Evolutionary conservation across 371 early-diverging fungal species (phyloP).

Genomic region (Mucor circinelloides): DNA sequence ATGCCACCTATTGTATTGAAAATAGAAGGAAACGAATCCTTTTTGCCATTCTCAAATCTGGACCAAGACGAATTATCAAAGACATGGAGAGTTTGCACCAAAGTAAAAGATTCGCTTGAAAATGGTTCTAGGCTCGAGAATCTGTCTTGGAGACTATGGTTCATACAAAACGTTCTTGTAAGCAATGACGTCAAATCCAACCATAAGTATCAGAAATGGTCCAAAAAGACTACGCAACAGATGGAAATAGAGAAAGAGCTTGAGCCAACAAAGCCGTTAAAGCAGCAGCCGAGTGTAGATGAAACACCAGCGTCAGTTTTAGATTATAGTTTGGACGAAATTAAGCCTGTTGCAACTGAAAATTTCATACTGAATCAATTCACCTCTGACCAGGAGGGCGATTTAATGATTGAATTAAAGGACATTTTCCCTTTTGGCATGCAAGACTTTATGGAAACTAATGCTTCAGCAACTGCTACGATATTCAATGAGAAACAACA

Average conservation of each 20-base stretch:
- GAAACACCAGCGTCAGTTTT: constrained; percentile 8
- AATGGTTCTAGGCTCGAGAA: constrained; percentile 88
- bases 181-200: constrained; percentile 22
- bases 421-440: constrained; percentile 24
- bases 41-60: constrained; percentile 68
- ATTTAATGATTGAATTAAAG: constrained; percentile 42
- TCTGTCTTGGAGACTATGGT: constrained; percentile 89
- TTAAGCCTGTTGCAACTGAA: constrained; percentile 10
- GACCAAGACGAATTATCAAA: constrained; percentile 75
- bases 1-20: constrained; percentile 81
- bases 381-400: constrained; percentile 51
- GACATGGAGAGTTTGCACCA: constrained; percentile 86
- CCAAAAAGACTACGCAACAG: constrained; percentile 6
- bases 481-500: neutral
- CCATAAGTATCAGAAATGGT: neutral
- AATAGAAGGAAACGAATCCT: constrained; percentile 58
- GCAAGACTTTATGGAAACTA: constrained; percentile 5
- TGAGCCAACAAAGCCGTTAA: constrained; percentile 4
- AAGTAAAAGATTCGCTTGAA: constrained; percentile 88
- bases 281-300: neutral
- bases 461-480: neutral
- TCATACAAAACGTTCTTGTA: constrained; percentile 67
- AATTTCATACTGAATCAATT: constrained; percentile 43
- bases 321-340: constrained; percentile 7
- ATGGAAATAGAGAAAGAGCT: constrained; percentile 2